A percentile compares a stretch with the other conserved stretches of the same genome.
Conservation (phyloP, 192 early-diverging fungal genomes). For the Backusella westeae region DNA sequence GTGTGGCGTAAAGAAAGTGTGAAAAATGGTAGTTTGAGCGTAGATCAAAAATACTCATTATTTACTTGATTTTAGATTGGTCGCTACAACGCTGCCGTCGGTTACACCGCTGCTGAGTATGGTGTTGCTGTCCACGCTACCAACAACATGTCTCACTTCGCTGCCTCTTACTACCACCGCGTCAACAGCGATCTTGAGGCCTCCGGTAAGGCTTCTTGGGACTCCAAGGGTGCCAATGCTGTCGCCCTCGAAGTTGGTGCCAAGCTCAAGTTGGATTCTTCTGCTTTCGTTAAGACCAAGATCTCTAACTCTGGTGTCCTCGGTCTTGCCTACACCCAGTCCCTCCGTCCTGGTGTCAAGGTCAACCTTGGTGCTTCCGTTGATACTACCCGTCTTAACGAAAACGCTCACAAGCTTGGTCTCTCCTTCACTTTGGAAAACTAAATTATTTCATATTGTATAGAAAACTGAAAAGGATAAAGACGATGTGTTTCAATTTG, state of each 20-base stretch:
- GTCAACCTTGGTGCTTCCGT: slow-evolving; percentile 89
- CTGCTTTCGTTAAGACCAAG: slow-evolving; percentile 90
- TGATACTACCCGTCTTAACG: slow-evolving; percentile 91
- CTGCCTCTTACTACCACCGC: slow-evolving; percentile 97
- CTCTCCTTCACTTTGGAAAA: slow-evolving; percentile 87
- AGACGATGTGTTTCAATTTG: not conserved
- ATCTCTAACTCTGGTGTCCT: slow-evolving; percentile 83
- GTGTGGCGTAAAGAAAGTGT: not conserved
- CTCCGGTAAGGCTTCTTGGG: slow-evolving; percentile 92
- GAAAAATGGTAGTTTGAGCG: not conserved
- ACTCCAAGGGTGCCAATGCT: slow-evolving; percentile 86
- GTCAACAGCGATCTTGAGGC: slow-evolving; percentile 91
- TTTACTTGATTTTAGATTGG: slow-evolving; percentile 41
- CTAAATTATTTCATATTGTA: slow-evolving; percentile 49
- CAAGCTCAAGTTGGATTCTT: slow-evolving; percentile 88
- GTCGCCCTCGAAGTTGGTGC: slow-evolving; percentile 90
- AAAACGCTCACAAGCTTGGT: slow-evolving; percentile 96
- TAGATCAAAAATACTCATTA: not conserved
- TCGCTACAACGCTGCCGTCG: slow-evolving; percentile 88
- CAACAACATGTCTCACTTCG: slow-evolving; percentile 87
- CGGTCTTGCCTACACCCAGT: slow-evolving; percentile 93
- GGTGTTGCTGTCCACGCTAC: slow-evolving; percentile 84
- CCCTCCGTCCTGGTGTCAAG: slow-evolving; percentile 92
- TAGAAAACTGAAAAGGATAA: not conserved
- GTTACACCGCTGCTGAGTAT: slow-evolving; percentile 88